Evolutionary conservation across 2,329 filamentous ascomycete genomes (phyloP), one percentile per base, ranked within the genome.

Genomic region (Penicillium sp.): DNA sequence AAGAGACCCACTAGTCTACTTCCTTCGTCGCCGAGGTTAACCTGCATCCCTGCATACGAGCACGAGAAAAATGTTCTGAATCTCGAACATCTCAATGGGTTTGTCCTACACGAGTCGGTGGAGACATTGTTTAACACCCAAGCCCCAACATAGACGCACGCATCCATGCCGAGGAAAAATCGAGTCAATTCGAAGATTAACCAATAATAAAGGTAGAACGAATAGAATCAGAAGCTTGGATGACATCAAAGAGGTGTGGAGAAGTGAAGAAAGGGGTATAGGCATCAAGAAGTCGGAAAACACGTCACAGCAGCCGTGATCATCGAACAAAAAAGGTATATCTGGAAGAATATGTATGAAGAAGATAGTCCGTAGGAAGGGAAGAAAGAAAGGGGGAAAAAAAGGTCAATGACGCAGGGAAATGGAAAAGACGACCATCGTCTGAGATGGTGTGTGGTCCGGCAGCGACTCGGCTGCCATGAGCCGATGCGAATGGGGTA

Each of bases 281-380:
- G 36, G 33, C 44, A 47, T 50, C 43, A 50, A 45, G 27, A 43
- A 42, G 29, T 43, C 42, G 45, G 42, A 38, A 26, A 36, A 43
- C 38, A 36, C 43, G 38, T 47, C 37, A 48, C 41, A 40, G 36
- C 17, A 36, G 37, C 39, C 34, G 41, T 46, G 33, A 36, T 42
- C 45, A 33, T 39, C 25, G 33, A 44, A 17, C 25, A 17, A 36
- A 43, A 34, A 33, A 23, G 28, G 39, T 45, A 37, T 41, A 36
- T 40, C 38, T n/a, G 18, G 32, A 35, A 33, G 21, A 47, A 46
- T 49, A 49, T 48, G 13, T 46, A 39, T 33, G 32, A 34, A 33
- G 31, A 42, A 38, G 21, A 34, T 30, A 23, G 34, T 7, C 7
- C 9, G 23, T 31, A 23, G 30, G 26, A 17, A 20, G 4, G 14